Base-by-base conservation (phyloP, 805 yeast species). In the Saccharomycopsis amapae region DNA sequence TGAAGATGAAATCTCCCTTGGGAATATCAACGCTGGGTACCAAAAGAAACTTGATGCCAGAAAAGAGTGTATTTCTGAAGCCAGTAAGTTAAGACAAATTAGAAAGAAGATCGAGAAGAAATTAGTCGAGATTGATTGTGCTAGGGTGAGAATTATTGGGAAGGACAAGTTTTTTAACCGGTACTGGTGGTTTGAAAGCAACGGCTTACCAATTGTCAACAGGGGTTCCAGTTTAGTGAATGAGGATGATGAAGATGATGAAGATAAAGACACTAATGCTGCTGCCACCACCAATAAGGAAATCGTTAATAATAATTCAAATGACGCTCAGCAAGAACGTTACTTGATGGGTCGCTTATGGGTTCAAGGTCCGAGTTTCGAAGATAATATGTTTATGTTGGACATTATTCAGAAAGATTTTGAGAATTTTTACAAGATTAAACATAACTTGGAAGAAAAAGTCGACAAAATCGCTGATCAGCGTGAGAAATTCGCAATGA, bases 151-250 rank as follows among this genome's bases (percentile, higher is more conserved):
- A 45, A 69, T 77, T 25, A 65, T 93, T 23, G 98, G 98, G 2
- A 73, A 79, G 48, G 98, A 93, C 62, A 67, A 95, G 42, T 75
- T 76, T 48, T 88, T 70, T 61, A 93, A 93, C 65, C 70, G 89
- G 53, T 93, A 90, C 61, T 93, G 95, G 95, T 93, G 96, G 96
- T 79, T 88, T 58, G 97, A 90, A 57, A 71, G 72, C 52, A 82
- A 83, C 57, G 98, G 97, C 0, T 68, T 87, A 40, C 86, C 88
- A 3, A 68, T 69, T 5, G 56, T 71, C 32, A 60, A 62, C 31
- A 55, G 64, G 17, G 47, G 53, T 12, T 52, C 53, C 17, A 56
- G 40, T 9, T 56, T 32, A 58, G 23, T 6, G 5, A 5, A 9
- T 18, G 46, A 55, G 17, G 62, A 58, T 17, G 58, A 54, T 10